Percentiles rank a stretch among this genome's conserved stretches.
These are phyloP conservation scores for Boletus bicolor DNA, from an alignment of 768 basidiomycete species.

Conservation along the genomic window DNA sequence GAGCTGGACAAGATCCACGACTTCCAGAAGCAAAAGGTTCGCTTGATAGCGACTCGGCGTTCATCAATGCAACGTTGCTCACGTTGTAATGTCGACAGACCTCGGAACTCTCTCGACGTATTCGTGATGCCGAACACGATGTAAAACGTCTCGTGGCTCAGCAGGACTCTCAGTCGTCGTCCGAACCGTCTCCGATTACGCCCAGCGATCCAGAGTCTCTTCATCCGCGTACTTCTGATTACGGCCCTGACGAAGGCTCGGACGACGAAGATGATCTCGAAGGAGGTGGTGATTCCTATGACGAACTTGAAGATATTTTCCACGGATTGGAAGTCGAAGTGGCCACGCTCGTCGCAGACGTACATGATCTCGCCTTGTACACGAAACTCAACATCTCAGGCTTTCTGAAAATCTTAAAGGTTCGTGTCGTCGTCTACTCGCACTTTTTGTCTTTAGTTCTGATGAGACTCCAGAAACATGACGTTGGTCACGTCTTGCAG, in stretches of 20 bases:
- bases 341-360: conserved; percentile 89
- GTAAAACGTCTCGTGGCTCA: conserved; percentile 75
- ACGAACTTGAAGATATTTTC: conserved; percentile 83
- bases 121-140: conserved; percentile 76
- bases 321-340: conserved; percentile 90
- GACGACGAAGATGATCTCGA: conserved; percentile 53
- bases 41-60: neutral
- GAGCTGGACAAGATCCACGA: conserved; percentile 94
- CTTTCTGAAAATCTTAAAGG: conserved; percentile 98
- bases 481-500: conserved; percentile 46
- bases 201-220: conserved; percentile 57
- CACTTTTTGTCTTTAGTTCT: conserved; percentile 1
- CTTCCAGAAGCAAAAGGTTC: conserved; percentile 87
- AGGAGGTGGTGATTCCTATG: conserved; percentile 53
- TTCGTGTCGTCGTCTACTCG: conserved; percentile 26
- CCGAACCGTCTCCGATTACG: conserved; percentile 23
- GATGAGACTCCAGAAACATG: conserved; percentile 71
- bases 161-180: conserved; percentile 34
- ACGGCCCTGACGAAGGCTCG: conserved; percentile 64
- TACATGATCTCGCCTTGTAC: conserved; percentile 87
- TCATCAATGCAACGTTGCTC: neutral
- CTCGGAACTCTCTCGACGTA: conserved; percentile 75
- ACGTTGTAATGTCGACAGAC: conserved; percentile 44
- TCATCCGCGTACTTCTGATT: conserved; percentile 39
- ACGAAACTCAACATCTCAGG: conserved; percentile 98